Evolutionary conservation across 345 rosid species (phyloP), one percentile per base, ranked within the genome.

Genomic region (Gossypium thurberi): DNA sequence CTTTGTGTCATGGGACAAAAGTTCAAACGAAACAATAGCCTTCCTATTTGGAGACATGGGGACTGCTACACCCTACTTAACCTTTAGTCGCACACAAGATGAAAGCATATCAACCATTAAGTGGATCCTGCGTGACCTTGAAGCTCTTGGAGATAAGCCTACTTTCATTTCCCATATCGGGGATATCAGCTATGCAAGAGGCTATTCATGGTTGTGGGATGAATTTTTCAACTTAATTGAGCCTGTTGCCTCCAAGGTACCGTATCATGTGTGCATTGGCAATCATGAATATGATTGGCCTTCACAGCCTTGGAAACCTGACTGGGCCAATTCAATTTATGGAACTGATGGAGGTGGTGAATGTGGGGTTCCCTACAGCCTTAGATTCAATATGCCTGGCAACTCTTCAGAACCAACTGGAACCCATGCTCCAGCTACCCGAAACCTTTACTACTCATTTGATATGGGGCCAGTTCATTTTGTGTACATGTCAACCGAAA

Each of bases 221-320:
- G 90, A 91, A 64, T 91, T 94, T 78, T 91, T 94, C 62, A 62
- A 82, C 74, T 94, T 81, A 71, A 79, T 90, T 2, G 91, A 91
- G 74, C 94, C 97, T 0, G 85, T 94, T 18, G 93, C 98, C n/a
- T 88, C 98, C 28, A 84, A 60, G 77, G 82, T 91, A 23, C 89
- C 96, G 0, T 94, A 94, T 71, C 98, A 91, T 78, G 98, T 94
- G 0, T 94, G 98, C 75, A 94, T 94, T 52, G 98, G 98, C 67
- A 94, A 91, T 77, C 98, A 91, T 55, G 97, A 94, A 73, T 94
- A 91, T 56, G 89, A 94, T 77, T 94, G 98, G 98, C 97, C 94
- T 10, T 78, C 74, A 2, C 98, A 94, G 82, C 97, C 97, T 1
- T 94, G 98, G 98, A 88, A 71, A 76, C 98, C 97, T 20, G 88